A percentile compares a stretch with the other conserved stretches of the same genome.
Conservation (phyloP, 1,284 basidiomycete species). For the Coniferiporia sulphurascens region DNA sequence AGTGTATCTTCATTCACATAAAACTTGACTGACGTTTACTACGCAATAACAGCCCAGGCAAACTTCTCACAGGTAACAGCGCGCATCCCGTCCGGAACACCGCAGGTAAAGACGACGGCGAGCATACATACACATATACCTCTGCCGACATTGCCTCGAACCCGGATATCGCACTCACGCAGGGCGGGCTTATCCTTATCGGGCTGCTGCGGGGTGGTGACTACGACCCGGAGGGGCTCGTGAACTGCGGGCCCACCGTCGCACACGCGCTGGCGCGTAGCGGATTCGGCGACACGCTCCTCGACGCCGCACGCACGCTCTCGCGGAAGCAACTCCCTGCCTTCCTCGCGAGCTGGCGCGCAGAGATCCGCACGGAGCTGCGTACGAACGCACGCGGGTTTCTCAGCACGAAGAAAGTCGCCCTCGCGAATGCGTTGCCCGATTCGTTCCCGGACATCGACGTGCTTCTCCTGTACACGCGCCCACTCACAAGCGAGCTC, state of each 20-base stretch:
- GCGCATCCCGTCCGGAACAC: slow-evolving; percentile 55
- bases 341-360: slow-evolving; percentile 63
- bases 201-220: slow-evolving; percentile 89
- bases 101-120: slow-evolving; percentile 66
- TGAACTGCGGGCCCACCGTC: slow-evolving; percentile 56
- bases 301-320: slow-evolving; percentile 53
- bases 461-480: slow-evolving; percentile 68
- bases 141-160: slow-evolving; percentile 47
- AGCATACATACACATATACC: slow-evolving; percentile 67
- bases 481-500: slow-evolving; percentile 66
- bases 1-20: slow-evolving; percentile 21
- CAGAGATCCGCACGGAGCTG: slow-evolving; percentile 62
- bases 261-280: slow-evolving; percentile 66
- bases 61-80: slow-evolving; percentile 66
- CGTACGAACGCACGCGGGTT: slow-evolving; percentile 61
- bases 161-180: slow-evolving; percentile 55
- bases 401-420: slow-evolving; percentile 53
- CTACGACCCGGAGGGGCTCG: slow-evolving; percentile 70
- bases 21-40: slow-evolving; percentile 10
- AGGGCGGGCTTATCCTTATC: slow-evolving; percentile 78
- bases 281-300: slow-evolving; percentile 66
- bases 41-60: slow-evolving; percentile 51
- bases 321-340: slow-evolving; percentile 40
- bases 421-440: slow-evolving; percentile 57
- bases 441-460: slow-evolving; percentile 62